phyloP scores from a whole-genome alignment of 225 moss, liverwort and hornwort genomes.

The Pseudisothecium myosuroides region DNA sequence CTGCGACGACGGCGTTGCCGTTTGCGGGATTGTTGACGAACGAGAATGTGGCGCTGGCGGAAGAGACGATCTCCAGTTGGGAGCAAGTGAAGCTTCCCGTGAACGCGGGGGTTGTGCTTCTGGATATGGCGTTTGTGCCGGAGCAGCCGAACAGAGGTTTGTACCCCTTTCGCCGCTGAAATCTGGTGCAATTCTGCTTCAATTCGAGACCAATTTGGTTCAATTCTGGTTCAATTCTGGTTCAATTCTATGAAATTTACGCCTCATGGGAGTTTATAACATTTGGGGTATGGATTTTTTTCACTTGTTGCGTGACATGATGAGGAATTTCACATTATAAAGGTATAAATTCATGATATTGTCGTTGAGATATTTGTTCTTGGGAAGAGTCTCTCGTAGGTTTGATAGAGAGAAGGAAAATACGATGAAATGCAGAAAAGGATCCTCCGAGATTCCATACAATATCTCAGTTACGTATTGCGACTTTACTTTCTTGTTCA shows the following conservation, averaged over 20 bases:
- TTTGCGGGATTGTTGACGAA: constrained; percentile 4
- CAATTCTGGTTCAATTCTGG: background rate
- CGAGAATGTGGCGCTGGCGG: constrained; percentile 32
- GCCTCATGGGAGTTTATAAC: background rate
- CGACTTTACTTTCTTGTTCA: background rate
- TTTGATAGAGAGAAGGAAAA: background rate
- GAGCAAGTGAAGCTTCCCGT: constrained; percentile 71
- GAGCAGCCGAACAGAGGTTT: constrained; percentile 61
- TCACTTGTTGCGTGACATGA: background rate
- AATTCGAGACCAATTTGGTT: background rate
- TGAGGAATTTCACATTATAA: background rate
- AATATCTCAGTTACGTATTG: background rate
- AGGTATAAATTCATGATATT: background rate
- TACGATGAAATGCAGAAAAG: background rate
- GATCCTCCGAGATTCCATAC: background rate
- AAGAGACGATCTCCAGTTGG: constrained; percentile 59
- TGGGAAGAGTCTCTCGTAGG: background rate
- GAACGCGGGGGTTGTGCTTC: constrained; percentile 60
- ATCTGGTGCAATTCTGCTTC: background rate
- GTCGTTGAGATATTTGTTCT: background rate
- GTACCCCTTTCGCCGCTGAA: background rate
- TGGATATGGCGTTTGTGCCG: constrained; percentile 86
- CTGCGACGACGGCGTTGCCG: constrained; percentile 6
- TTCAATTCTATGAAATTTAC: background rate
- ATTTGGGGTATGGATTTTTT: background rate